Conservation (phyloP, 352 stramenopile species). For the Pythium apleroticum region DNA sequence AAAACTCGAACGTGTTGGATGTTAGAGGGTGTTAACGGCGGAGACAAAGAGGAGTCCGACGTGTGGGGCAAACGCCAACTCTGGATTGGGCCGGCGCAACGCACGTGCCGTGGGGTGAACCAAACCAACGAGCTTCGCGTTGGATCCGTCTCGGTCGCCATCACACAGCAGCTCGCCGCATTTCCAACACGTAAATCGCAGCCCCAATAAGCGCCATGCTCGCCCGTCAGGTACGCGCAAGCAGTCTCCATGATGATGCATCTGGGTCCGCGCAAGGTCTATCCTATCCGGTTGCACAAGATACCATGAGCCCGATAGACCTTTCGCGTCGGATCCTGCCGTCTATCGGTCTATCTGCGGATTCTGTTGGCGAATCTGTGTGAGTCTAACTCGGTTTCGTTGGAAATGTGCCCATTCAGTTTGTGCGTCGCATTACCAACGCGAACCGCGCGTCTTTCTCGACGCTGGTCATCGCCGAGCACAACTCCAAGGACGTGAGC, state of each 20-base stretch:
- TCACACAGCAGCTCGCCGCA: constrained; percentile 3
- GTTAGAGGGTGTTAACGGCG: constrained; percentile 27
- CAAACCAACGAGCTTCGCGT: constrained; percentile 3
- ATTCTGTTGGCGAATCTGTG: background rate
- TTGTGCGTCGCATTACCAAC: constrained; percentile 50
- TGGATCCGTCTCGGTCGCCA: background rate
- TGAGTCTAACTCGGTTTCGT: background rate
- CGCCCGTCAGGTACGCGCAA: constrained; percentile 33
- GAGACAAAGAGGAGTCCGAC: constrained; percentile 28
- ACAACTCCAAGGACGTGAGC: constrained; percentile 74
- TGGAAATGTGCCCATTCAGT: constrained; percentile 23
- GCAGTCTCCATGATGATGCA: background rate
- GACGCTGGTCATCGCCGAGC: constrained; percentile 88
- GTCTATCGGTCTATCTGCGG: constrained; percentile 4
- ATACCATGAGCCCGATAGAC: background rate
- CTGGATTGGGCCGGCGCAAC: constrained; percentile 22
- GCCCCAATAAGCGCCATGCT: constrained; percentile 26
- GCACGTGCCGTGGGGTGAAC: constrained; percentile 18
- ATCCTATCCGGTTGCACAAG: constrained; percentile 1
- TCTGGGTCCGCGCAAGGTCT: background rate
- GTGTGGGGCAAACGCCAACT: constrained; percentile 13
- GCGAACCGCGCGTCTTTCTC: constrained; percentile 44
- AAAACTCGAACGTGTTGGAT: background rate
- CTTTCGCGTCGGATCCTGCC: background rate
- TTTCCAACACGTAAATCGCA: background rate